A percentile compares a stretch with the other conserved stretches of the same genome.
Evolutionary conservation across 2,329 filamentous ascomycete genomes (phyloP).

Genomic region (Lasiodiplodia theobromae): DNA sequence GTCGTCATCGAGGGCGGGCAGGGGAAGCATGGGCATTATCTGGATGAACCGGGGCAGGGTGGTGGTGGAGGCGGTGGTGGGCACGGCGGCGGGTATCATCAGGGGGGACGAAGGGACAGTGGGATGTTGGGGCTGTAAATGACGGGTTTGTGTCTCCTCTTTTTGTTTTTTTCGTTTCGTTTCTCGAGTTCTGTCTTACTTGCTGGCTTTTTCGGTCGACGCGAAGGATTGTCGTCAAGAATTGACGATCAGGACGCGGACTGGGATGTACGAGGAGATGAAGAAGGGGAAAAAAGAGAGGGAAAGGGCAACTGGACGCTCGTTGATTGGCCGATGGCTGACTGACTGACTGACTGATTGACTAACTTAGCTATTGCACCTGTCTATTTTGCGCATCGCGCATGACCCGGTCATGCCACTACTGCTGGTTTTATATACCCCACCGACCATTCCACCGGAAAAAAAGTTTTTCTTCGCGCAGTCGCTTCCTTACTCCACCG

Average conservation of each 20-base stretch:
- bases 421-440: background rate
- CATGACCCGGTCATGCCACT: background rate
- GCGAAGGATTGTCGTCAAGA: background rate
- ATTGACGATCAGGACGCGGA: background rate
- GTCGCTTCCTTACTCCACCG: background rate
- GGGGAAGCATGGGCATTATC: background rate
- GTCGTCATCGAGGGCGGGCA: background rate
- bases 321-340: background rate
- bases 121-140: conserved; percentile 29
- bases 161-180: background rate
- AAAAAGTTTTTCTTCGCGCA: conserved; percentile 13
- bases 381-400: conserved; percentile 9
- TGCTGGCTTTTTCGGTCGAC: background rate
- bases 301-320: background rate
- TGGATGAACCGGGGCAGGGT: conserved; percentile 4
- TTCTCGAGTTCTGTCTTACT: background rate
- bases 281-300: background rate
- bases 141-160: background rate
- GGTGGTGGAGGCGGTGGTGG: background rate
- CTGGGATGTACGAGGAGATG: background rate
- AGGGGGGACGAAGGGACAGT: conserved; percentile 24
- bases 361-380: conserved; percentile 2
- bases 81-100: background rate
- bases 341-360: background rate
- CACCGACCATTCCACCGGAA: conserved; percentile 4